Evolutionary conservation across 768 basidiomycete genomes (phyloP).

Genomic region (Heimioporus sp.): DNA sequence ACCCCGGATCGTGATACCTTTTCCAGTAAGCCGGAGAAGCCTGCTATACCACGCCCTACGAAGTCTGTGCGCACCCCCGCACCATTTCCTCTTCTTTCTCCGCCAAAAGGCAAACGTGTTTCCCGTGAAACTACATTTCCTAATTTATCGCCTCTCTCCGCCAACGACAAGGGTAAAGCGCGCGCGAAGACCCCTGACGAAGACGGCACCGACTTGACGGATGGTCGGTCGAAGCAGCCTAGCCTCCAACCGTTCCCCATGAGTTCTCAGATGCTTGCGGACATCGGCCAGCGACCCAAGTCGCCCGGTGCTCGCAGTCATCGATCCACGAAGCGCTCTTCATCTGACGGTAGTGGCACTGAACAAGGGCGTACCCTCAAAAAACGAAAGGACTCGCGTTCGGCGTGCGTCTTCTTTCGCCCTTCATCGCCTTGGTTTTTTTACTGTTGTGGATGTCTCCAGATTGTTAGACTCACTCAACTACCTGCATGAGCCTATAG

Average conservation of each 20-base stretch:
- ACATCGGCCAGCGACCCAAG: conserved; percentile 33
- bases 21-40: conserved; percentile 12
- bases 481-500: conserved; percentile 19
- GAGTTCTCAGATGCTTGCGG: conserved; percentile 43
- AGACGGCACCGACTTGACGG: not conserved
- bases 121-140: conserved; percentile 19
- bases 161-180: conserved; percentile 18
- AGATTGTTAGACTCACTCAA: conserved; percentile 11
- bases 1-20: conserved; percentile 8
- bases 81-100: conserved; percentile 21
- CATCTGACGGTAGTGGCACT: conserved; percentile 32
- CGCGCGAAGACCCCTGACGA: conserved; percentile 3
- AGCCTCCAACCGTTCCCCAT: conserved; percentile 44
- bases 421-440: conserved; percentile 1
- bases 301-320: conserved; percentile 11
- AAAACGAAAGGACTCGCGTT: conserved; percentile 31
- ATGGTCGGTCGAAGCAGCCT: not conserved
- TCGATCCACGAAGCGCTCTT: conserved; percentile 27
- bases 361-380: conserved; percentile 28
- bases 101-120: conserved; percentile 8
- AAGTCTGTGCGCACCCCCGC: not conserved
- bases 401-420: conserved; percentile 7
- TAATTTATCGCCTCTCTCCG: conserved; percentile 22
- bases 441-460: not conserved
- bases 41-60: conserved; percentile 5